Base-by-base conservation (phyloP, 2,329 filamentous ascomycete species). In the Fusarium verticillioides region DNA sequence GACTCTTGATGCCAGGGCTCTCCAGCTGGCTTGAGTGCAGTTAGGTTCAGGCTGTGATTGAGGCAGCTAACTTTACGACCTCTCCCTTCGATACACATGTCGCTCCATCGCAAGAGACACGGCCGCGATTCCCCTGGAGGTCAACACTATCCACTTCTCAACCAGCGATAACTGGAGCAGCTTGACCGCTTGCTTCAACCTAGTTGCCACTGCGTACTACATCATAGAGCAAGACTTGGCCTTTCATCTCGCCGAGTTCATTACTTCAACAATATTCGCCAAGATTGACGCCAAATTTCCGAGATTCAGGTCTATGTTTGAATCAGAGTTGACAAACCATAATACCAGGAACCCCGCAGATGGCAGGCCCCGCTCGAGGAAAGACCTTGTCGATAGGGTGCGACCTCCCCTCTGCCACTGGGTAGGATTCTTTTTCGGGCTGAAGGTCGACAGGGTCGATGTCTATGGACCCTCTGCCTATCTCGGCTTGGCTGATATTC, bases 81-180 rank as follows among this genome's bases (percentile, higher is more conserved):
- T 76, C 2, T 46, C 61, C 21, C 74, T 76, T 11, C 26, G 64
- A n/a, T 75, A 61, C 44, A 73, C 66, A 4, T 76, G 74, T 46
- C 63, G 56, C 18, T 59, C 37, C 0, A 56, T 76, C 10, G 63
- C 66, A 4, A 28, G 58, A 1, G 74, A 76, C 10, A 64, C 63
- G 0, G 32, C 19, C 3, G 3, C 23, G 3, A 34, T 76, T 5
- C 56, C 71, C 3, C 15, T 76, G 0, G 5, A 9, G 2, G 13
- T 65, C 19, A 76, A 76, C 12, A 44, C 60, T 0, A 46, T 75
- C 3, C 23, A 60, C 10, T 75, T 76, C 40, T 73, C 61, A 4
- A 76, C 74, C 0, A 15, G 1, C 46, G 52, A 71, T 7, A 53
- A 65, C 0, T 58, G 56, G 47, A 40, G 60, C 0, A 34, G 21